Conservation (phyloP, 208 protist species). For the Porcisia deanei region DNA sequence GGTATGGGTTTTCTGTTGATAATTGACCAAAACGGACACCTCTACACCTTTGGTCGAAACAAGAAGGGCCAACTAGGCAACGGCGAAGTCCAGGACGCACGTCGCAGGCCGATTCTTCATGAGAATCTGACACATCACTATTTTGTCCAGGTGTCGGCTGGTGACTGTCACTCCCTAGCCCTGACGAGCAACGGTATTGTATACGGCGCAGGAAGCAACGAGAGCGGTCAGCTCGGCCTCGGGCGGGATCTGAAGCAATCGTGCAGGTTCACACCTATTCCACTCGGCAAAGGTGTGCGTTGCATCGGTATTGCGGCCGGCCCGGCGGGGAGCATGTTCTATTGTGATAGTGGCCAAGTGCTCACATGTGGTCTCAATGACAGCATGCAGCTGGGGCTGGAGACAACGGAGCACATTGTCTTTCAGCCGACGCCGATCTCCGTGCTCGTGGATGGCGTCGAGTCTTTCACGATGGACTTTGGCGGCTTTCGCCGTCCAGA, state of each 20-base stretch:
- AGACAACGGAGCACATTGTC: conserved; percentile 52
- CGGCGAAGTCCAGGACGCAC: conserved; percentile 62
- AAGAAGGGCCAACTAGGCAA: conserved; percentile 87
- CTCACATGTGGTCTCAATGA: conserved; percentile 83
- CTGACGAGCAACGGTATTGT: conserved; percentile 84
- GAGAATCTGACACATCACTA: conserved; percentile 65
- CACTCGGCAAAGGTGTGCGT: conserved; percentile 41
- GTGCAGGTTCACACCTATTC: conserved; percentile 63
- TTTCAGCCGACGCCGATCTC: conserved; percentile 49
- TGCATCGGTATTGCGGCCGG: conserved; percentile 85
- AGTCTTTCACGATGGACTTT: conserved; percentile 88
- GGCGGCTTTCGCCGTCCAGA: conserved; percentile 57
- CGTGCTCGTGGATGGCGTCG: conserved; percentile 56
- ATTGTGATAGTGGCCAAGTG: conserved; percentile 72
- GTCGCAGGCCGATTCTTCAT: conserved; percentile 63
- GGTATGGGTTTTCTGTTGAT: conserved; percentile 80
- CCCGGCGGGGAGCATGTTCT: conserved; percentile 84
- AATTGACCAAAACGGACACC: conserved; percentile 88
- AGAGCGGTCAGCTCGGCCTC: conserved; percentile 85
- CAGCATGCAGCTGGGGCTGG: conserved; percentile 81
- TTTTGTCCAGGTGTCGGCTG: conserved; percentile 83
- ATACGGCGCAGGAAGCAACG: conserved; percentile 84
- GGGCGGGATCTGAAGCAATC: conserved; percentile 41
- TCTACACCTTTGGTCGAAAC: conserved; percentile 82
- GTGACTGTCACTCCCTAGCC: conserved; percentile 82